Base-by-base conservation (phyloP, 805 yeast species). In the Kuraishia ogatae region DNA sequence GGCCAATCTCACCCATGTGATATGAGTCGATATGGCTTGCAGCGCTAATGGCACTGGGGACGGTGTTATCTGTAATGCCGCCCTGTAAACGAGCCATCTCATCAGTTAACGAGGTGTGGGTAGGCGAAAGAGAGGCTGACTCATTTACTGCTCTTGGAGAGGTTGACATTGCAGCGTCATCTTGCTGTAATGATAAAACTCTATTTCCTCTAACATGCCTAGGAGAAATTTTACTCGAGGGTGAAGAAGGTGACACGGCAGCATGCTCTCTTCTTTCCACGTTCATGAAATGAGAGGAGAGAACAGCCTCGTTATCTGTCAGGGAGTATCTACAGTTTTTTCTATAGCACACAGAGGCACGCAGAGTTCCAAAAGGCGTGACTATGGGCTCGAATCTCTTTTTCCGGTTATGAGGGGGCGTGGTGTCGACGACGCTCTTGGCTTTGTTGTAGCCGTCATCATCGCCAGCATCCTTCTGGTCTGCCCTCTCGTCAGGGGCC, bases 271-370 rank as follows among this genome's bases (percentile, higher is more conserved):
- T 15, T 35, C 43, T 35, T 60, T 82, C 88, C 61, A 80, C 66
- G 50, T 71, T 71, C 28, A 76, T 66, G 62, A 85, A 82, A 57
- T 82, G 85, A 50, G 76, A 76, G 5, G 88, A 80, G 24, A 85
- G 67, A 4, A 83, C 67, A 56, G 81, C 83, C 62, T 88, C 94
- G 48, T 81, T 80, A 61, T 85, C 90, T 58, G 77, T 81, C 11
- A 90, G 71, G 47, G 78, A 71, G 69, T 93, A 93, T 51, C 81
- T 78, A 58, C 83, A 76, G 64, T 90, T 86, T 47, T 74, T 77
- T 55, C 99, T 77, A 63, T 87, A 93, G 1, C 96, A 85, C 0
- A 89, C 94, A 0, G 94, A 82, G 6, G 89, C 78, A 56, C 82
- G 77, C 53, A 93, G 69, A 1, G 85, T 73, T 0, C 99, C 99